Conservation (phyloP, 768 basidiomycete genomes). For the Mycena venus region DNA sequence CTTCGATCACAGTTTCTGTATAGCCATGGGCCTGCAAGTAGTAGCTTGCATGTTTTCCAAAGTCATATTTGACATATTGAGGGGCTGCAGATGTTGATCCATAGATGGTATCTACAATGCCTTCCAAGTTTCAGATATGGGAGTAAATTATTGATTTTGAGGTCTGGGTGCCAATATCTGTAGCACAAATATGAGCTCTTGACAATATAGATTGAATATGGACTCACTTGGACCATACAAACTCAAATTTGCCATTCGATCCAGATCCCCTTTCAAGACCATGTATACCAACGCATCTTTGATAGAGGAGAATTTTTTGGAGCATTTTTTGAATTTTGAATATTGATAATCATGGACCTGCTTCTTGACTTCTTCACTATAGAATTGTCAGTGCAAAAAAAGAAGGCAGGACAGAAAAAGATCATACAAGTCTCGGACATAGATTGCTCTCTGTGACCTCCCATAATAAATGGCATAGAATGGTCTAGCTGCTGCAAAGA, state of each 20-base stretch:
- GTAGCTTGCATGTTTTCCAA: background rate
- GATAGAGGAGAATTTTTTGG: background rate
- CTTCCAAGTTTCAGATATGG: background rate
- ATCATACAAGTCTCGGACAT: background rate
- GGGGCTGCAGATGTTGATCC: background rate
- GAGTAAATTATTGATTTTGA: background rate
- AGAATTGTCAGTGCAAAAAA: background rate
- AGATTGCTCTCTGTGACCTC: background rate
- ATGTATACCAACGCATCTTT: constrained; percentile 11
- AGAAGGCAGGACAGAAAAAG: no score
- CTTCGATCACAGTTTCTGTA: background rate
- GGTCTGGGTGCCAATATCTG: no score
- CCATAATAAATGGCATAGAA: constrained; percentile 14
- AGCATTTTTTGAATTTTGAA: background rate
- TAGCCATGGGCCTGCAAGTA: constrained; percentile 17
- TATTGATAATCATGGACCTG: background rate
- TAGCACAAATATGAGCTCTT: background rate
- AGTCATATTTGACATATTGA: background rate
- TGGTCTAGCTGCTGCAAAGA: background rate
- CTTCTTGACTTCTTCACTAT: background rate
- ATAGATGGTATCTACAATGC: constrained; percentile 6
- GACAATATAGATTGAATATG: background rate
- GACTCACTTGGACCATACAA: background rate
- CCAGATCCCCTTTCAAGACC: constrained; percentile 1
- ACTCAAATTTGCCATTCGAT: background rate